These are phyloP conservation scores for Flagelloscypha sp. DNA, from an alignment of 768 basidiomycete species.

Conservation along the genomic window DNA sequence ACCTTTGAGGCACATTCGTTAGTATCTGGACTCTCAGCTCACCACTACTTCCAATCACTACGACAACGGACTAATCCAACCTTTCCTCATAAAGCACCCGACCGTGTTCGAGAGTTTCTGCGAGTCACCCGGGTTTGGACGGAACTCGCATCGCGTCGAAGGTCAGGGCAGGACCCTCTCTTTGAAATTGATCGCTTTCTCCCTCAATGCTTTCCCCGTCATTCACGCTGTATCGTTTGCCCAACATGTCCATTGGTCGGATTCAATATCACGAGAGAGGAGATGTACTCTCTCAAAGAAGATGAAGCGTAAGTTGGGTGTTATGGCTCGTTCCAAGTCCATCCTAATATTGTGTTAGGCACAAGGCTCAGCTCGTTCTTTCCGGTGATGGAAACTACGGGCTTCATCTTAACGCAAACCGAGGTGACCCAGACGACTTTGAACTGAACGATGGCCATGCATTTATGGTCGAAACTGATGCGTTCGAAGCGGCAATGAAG, in stretches of 20 bases:
- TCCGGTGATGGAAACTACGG: constrained; percentile 2
- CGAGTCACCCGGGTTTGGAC: background rate
- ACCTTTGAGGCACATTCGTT: background rate
- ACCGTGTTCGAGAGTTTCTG: background rate
- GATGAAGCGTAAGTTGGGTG: background rate
- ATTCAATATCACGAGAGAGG: background rate
- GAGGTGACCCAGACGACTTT: constrained; percentile 4
- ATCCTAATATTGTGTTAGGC: background rate
- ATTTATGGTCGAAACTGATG: background rate
- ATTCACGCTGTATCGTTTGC: background rate
- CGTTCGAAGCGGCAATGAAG: background rate
- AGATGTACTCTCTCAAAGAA: background rate
- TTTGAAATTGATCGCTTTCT: background rate
- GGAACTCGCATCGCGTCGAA: background rate
- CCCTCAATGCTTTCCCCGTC: background rate
- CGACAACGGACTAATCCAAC: too few species aligned
- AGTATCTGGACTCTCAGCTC: background rate
- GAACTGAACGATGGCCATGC: background rate
- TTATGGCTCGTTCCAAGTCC: background rate
- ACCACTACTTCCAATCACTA: background rate
- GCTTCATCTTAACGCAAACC: background rate
- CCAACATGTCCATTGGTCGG: background rate
- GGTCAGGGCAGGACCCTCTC: background rate
- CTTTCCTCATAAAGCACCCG: too few species aligned
- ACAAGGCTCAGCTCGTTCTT: background rate